Conservation (phyloP, 176 grass and related monocot genomes). For the Hordeum marinum region DNA sequence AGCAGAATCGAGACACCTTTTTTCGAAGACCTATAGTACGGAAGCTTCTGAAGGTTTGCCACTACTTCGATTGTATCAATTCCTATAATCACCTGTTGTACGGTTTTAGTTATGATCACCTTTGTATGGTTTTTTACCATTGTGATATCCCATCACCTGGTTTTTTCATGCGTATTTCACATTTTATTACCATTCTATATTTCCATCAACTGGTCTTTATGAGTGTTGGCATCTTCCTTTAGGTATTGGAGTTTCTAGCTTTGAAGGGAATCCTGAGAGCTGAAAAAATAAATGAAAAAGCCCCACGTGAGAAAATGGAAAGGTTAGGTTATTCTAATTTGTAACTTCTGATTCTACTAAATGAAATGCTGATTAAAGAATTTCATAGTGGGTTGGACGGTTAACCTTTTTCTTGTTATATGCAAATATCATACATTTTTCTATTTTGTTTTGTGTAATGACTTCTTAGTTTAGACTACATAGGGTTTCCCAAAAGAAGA, state of each 20-base stretch:
- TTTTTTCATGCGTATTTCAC: background rate
- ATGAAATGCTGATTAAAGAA: slow-evolving; percentile 7
- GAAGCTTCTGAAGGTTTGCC: slow-evolving; percentile 92
- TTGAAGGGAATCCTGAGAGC: slow-evolving; percentile 53
- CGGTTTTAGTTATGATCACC: background rate
- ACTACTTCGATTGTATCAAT: background rate
- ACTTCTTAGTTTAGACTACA: background rate
- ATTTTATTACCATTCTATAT: background rate
- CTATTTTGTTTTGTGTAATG: background rate
- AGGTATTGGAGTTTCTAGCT: slow-evolving; percentile 88
- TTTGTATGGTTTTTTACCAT: slow-evolving; percentile 7
- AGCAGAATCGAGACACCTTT: slow-evolving; percentile 75
- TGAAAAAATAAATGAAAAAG: slow-evolving; percentile 68
- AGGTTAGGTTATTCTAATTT: slow-evolving; percentile 51
- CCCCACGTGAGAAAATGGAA: slow-evolving; percentile 60
- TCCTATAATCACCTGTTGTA: background rate
- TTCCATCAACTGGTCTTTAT: background rate
- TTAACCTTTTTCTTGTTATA: background rate
- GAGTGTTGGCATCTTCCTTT: slow-evolving; percentile 16
- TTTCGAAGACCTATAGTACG: slow-evolving; percentile 78
- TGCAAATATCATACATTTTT: background rate
- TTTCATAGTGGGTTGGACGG: background rate
- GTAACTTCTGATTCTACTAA: background rate
- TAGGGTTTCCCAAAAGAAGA: background rate
- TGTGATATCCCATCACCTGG: background rate